Evolutionary conservation across 768 basidiomycete genomes (phyloP).

Genomic region (Phaeotremella skinneri): DNA sequence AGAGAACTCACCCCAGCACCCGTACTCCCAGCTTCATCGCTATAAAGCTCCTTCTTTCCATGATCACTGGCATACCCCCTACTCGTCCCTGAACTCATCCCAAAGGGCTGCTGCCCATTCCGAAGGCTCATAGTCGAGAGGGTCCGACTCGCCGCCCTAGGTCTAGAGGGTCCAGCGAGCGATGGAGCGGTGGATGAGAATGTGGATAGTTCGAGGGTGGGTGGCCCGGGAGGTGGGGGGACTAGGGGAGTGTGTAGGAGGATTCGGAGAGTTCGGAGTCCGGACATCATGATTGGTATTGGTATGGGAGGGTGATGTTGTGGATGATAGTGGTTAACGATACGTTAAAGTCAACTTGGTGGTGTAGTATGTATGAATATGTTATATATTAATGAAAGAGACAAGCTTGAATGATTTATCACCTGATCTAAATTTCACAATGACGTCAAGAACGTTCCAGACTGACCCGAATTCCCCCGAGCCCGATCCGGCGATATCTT

Average conservation of each 20-base stretch:
- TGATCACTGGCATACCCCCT: slow-evolving; percentile 46
- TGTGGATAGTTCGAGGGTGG: slow-evolving; percentile 33
- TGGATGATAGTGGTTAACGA: slow-evolving; percentile 6
- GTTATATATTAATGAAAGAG: no score
- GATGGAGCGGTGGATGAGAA: slow-evolving; percentile 14
- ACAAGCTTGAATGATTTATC: no score
- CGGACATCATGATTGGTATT: slow-evolving; percentile 31
- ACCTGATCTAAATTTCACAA: no score
- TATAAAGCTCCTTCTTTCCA: slow-evolving; percentile 50
- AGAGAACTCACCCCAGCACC: slow-evolving; percentile 47
- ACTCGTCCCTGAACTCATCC: neutral
- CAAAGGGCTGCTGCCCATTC: neutral
- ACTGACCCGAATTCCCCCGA: no score
- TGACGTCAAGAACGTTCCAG: no score
- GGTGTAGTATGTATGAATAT: no score
- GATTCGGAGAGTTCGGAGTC: slow-evolving; percentile 26
- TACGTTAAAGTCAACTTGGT: no score
- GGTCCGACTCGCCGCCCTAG: slow-evolving; percentile 25
- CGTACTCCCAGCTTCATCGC: slow-evolving; percentile 44
- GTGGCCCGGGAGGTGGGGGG: slow-evolving; percentile 26
- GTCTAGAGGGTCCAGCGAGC: slow-evolving; percentile 32
- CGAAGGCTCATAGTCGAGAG: slow-evolving; percentile 12
- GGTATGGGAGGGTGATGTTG: neutral
- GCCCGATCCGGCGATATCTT: no score
- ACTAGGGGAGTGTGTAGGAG: slow-evolving; percentile 39